phyloP scores from a whole-genome alignment of 2,329 filamentous ascomycete genomes.

The Waltergamsia citrina region DNA sequence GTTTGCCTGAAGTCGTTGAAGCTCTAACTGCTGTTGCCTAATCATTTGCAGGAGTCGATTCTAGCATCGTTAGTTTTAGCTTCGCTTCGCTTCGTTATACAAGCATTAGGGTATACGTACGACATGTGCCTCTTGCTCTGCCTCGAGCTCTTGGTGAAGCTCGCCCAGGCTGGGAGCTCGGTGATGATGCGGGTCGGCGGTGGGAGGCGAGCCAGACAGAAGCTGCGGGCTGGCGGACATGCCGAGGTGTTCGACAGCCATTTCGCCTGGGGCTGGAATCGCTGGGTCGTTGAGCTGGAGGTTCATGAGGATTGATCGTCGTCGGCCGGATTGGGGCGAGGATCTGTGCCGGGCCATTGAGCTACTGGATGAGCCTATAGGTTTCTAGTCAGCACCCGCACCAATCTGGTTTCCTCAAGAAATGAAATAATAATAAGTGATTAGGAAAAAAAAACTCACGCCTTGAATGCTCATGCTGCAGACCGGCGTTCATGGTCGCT shows the following conservation, averaged over 20 bases:
- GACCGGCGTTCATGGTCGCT: conserved; percentile 67
- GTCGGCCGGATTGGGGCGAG: conserved; percentile 41
- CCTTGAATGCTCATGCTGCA: conserved; percentile 54
- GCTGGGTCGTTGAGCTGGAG: conserved; percentile 63
- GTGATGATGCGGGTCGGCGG: conserved; percentile 43
- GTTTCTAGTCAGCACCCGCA: too few relatives aligned
- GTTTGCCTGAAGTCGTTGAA: conserved; percentile 47
- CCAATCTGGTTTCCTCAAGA: too few relatives aligned
- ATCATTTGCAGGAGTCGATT: conserved; percentile 74
- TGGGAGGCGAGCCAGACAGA: conserved; percentile 36
- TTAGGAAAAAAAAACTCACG: conserved; percentile 27
- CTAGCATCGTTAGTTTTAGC: conserved; percentile 23
- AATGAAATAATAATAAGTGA: not conserved
- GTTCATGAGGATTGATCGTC: conserved; percentile 63
- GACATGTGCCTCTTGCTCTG: conserved; percentile 71
- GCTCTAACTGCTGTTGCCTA: conserved; percentile 62
- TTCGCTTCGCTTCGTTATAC: not conserved
- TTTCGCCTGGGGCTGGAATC: conserved; percentile 59
- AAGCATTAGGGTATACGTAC: conserved; percentile 28
- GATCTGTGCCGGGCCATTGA: conserved; percentile 33
- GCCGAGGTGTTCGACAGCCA: conserved; percentile 37
- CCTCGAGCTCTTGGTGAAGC: conserved; percentile 70
- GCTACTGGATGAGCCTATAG: conserved; percentile 39
- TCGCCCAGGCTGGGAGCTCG: conserved; percentile 65
- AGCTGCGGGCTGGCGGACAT: conserved; percentile 31